phyloP scores from a whole-genome alignment of 495 filamentous ascomycete species.

The Aspergillus cavernicola region DNA sequence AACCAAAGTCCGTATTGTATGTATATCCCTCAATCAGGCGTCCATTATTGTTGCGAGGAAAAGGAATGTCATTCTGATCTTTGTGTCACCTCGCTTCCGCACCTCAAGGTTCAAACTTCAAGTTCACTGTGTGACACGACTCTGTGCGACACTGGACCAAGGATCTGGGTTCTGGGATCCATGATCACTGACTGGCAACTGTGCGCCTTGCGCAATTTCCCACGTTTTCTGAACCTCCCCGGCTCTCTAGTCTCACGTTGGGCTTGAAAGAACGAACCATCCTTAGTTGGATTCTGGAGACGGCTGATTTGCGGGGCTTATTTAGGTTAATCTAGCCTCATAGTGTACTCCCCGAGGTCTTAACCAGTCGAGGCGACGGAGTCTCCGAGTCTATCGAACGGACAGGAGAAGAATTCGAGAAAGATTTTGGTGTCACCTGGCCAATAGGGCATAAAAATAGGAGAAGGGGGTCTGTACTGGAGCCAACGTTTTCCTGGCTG shows the following conservation, averaged over 20 bases:
- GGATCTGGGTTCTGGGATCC: slow-evolving; percentile 9
- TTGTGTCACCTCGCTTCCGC: neutral
- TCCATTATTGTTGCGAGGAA: slow-evolving; percentile 4
- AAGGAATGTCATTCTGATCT: slow-evolving; percentile 1
- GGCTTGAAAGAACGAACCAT: neutral
- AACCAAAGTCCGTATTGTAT: neutral
- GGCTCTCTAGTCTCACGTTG: neutral
- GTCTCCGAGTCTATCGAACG: neutral
- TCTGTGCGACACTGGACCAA: slow-evolving; percentile 12
- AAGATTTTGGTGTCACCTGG: neutral
- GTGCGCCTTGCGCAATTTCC: slow-evolving; percentile 6
- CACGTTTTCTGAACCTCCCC: slow-evolving; percentile 1
- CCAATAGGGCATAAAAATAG: neutral
- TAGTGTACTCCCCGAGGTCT: neutral
- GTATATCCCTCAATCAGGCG: neutral
- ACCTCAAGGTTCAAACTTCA: neutral
- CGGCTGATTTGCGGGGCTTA: neutral
- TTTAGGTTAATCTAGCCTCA: neutral
- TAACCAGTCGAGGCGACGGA: neutral
- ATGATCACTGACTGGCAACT: neutral
- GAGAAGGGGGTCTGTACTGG: neutral
- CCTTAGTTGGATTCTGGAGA: neutral
- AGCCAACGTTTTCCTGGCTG: neutral
- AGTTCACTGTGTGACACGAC: neutral
- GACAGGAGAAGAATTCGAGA: neutral